Evolutionary conservation across 139 green algal species (phyloP).

Genomic region (Coccomyxa sp.): DNA sequence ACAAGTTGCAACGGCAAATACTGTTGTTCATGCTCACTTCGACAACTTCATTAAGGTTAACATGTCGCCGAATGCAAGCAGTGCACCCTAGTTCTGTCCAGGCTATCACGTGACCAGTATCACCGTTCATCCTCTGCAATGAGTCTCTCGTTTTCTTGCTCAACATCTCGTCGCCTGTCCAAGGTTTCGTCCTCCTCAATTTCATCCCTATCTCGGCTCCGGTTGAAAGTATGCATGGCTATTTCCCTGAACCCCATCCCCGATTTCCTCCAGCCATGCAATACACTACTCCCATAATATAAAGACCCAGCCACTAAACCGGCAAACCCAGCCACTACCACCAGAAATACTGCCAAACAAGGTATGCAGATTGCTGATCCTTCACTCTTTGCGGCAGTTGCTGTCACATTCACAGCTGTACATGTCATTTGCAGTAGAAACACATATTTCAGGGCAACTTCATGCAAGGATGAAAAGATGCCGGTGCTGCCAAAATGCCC

Average conservation of each 20-base stretch:
- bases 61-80: too few relatives aligned
- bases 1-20: too few relatives aligned
- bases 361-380: background rate
- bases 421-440: conserved; percentile 42
- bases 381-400: too few relatives aligned
- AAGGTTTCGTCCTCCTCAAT: background rate
- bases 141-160: background rate
- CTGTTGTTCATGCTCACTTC: too few relatives aligned
- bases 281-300: too few relatives aligned
- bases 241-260: background rate
- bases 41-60: too few relatives aligned
- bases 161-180: background rate
- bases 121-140: too few relatives aligned
- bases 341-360: background rate
- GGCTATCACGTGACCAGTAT: too few relatives aligned
- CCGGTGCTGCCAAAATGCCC: conserved; percentile 73
- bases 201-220: background rate
- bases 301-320: background rate
- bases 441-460: conserved; percentile 51
- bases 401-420: background rate
- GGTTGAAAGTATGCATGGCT: background rate
- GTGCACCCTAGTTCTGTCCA: too few relatives aligned
- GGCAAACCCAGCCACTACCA: background rate
- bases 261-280: background rate
- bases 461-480: conserved; percentile 11